Percentiles rank a stretch among this genome's conserved stretches.
These are phyloP conservation scores for Salvia miltiorrhiza DNA, from an alignment of 257 asterid species.

Conservation along the genomic window DNA sequence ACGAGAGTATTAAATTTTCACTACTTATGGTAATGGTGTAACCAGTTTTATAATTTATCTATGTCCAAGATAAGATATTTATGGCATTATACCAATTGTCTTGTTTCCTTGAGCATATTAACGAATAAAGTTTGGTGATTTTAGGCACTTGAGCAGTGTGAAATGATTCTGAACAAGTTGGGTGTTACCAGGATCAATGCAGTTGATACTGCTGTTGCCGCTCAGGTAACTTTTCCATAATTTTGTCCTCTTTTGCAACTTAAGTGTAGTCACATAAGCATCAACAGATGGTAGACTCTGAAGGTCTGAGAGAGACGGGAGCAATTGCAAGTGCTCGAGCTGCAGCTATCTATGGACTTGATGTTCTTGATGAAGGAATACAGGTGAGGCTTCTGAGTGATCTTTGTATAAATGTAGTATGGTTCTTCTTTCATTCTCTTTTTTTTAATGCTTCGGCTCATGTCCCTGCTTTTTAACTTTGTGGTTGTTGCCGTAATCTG, in stretches of 20 bases:
- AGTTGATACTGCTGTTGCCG: constrained; percentile 83
- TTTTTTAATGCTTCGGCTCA: neutral
- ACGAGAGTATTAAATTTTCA: neutral
- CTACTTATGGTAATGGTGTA: too few species aligned
- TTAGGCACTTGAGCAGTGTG: constrained; percentile 89
- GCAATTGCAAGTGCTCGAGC: constrained; percentile 91
- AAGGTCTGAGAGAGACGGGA: constrained; percentile 65
- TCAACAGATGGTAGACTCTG: constrained; percentile 64
- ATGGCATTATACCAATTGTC: neutral
- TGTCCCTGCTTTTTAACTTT: neutral
- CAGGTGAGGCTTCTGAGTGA: constrained; percentile 51
- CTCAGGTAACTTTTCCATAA: constrained; percentile 56
- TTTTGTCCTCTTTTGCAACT: constrained; percentile 4
- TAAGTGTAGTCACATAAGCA: constrained; percentile 23
- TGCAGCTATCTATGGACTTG: constrained; percentile 82
- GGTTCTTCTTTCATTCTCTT: neutral
- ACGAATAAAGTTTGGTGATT: constrained; percentile 10
- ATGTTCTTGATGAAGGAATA: constrained; percentile 71
- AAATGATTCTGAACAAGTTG: constrained; percentile 46
- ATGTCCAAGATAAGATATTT: neutral
- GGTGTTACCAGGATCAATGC: constrained; percentile 52
- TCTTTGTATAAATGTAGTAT: neutral
- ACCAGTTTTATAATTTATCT: too few species aligned
- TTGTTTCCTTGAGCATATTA: neutral
- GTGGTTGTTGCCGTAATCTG: neutral